Evolutionary conservation across 257 asterid species (phyloP).

Genomic region (Solanum chiquidenum): DNA sequence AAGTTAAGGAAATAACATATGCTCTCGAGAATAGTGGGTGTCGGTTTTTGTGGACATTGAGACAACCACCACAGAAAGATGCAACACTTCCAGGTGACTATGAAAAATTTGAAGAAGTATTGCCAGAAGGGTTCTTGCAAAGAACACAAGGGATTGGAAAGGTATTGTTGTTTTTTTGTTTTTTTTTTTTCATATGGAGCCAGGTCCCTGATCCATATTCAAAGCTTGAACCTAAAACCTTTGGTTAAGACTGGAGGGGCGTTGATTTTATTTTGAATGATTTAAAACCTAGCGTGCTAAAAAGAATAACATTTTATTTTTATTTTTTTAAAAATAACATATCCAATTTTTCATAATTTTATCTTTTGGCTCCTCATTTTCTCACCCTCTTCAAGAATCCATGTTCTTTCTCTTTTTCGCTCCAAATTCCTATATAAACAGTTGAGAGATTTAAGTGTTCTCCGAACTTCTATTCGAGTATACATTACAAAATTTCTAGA

Average conservation of each 20-base stretch:
- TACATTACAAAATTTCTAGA: not conserved
- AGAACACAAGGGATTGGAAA: conserved; percentile 15
- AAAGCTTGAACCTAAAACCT: not conserved
- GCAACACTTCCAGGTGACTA: not conserved
- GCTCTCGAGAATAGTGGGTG: conserved; percentile 30
- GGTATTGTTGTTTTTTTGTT: not conserved
- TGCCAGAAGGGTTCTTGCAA: conserved; percentile 24
- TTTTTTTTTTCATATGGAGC: not conserved
- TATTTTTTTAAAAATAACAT: not conserved
- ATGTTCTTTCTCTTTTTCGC: not conserved
- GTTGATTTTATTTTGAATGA: not conserved
- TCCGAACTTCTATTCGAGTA: not conserved
- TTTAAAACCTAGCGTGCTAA: not conserved
- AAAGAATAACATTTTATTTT: not conserved
- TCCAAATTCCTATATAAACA: not conserved
- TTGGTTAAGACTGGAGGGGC: not conserved
- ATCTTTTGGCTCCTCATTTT: not conserved
- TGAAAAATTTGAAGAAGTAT: not conserved
- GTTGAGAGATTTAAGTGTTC: not conserved
- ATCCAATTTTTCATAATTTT: not conserved
- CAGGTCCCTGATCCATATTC: not conserved
- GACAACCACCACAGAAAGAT: conserved; percentile 8
- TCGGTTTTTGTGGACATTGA: conserved; percentile 43
- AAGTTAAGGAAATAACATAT: conserved; percentile 19
- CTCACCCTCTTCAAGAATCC: not conserved